phyloP scores from a whole-genome alignment of 1,139 yeast genomes.

The Nakaseomyces nivariensis region DNA sequence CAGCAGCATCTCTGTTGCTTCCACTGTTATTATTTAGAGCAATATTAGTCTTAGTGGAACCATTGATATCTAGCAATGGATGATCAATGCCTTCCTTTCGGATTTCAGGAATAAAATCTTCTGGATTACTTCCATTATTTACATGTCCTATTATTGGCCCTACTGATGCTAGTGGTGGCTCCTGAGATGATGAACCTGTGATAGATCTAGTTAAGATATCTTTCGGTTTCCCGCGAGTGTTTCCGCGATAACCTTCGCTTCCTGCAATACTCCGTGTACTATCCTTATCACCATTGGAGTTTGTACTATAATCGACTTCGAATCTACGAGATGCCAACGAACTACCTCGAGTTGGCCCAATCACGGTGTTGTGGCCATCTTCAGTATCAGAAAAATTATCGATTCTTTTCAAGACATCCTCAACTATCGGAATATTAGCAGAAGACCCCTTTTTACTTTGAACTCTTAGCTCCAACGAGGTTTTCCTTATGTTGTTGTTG shows the following conservation, averaged over 20 bases:
- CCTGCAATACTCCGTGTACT: neutral
- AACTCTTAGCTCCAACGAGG: neutral
- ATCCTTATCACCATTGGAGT: neutral
- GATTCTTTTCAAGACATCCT: neutral
- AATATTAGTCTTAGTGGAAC: neutral
- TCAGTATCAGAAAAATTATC: slow-evolving; percentile 2
- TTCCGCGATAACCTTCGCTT: neutral
- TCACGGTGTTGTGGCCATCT: neutral
- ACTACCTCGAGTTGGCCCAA: neutral
- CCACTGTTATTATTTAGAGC: neutral
- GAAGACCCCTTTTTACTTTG: neutral
- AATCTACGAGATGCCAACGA: neutral
- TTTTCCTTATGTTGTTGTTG: neutral
- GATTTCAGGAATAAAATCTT: neutral
- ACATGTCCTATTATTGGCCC: neutral
- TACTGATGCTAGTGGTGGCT: neutral
- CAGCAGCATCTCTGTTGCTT: neutral
- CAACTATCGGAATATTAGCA: neutral
- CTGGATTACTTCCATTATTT: neutral
- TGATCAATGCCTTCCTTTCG: neutral
- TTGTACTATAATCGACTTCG: neutral
- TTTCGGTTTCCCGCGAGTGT: neutral
- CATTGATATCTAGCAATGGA: neutral
- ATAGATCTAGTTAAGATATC: neutral
- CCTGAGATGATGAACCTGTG: neutral